Evolutionary conservation across 768 basidiomycete genomes (phyloP), one percentile per base, ranked within the genome.

Genomic region (Tephrocybe sp.): DNA sequence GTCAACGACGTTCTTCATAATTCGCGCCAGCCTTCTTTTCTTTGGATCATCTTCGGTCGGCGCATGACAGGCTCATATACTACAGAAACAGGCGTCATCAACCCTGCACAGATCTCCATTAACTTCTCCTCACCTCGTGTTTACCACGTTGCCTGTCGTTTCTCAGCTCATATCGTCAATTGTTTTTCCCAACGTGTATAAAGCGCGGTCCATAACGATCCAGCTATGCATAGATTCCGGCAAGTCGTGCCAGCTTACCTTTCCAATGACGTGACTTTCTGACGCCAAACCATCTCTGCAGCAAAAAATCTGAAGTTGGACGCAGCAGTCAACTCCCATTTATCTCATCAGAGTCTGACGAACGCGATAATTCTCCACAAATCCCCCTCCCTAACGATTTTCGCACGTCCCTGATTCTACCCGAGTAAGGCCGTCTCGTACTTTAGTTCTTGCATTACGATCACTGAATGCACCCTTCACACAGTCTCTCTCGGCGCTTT

Each of bases 331-430:
- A 75, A 40, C 57, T 69, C 44, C 69, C 76, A 49, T 48, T 56
- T 47, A 53, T 59, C 58, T 58, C 64, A 58, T 52, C 64, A 32
- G 67, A 64, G 12, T 57, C 65, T 55, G 64, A 72, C 49, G 38
- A 59, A 35, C 69, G 68, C 52, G 72, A 72, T 37, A 55, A 64
- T 40, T 70, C 83, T 2, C 81, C 79, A 41, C 74, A 78, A 55
- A 75, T 92, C 15, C 85, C 87, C 45, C 78, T 86, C 8, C 70
- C 76, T 36, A 82, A 79, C 72, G 83, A 90, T 68, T 93, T 93
- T 72, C 86, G 91, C 60, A 90, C 91, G 25, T 91, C 89, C 52
- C 78, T 87, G 63, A 91, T 93, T 60, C 70, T 93, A 41, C 89
- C 89, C 65, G 88, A 87, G 91, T 93, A 69, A 72, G 87, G 74